These are phyloP conservation scores for Apiospora arundinis DNA, from an alignment of 2,329 filamentous ascomycete genomes.

Conservation along the genomic window DNA sequence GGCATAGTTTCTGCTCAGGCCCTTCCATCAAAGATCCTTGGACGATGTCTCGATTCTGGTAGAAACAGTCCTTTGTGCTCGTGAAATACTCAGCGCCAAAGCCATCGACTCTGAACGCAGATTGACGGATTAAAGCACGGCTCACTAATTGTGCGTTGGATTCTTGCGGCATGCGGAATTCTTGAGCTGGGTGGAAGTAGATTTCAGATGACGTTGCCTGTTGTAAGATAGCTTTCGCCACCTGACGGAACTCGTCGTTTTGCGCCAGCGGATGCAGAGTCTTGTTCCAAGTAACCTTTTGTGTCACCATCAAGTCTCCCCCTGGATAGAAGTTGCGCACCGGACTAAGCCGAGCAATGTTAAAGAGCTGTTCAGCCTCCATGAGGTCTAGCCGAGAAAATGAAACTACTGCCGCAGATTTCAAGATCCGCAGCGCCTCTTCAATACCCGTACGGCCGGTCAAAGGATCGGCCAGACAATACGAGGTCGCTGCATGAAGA, in stretches of 20 bases:
- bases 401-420: slow-evolving; percentile 55
- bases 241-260: slow-evolving; percentile 47
- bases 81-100: slow-evolving; percentile 48
- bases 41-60: slow-evolving; percentile 38
- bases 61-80: slow-evolving; percentile 36
- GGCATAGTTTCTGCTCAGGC: background rate
- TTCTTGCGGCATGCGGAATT: background rate
- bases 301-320: slow-evolving; percentile 48
- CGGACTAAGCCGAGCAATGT: slow-evolving; percentile 51
- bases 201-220: slow-evolving; percentile 36
- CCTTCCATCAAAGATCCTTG: background rate
- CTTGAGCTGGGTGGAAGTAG: slow-evolving; percentile 38
- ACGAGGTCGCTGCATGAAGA: slow-evolving; percentile 61
- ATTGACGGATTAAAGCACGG: slow-evolving; percentile 30
- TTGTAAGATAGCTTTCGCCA: slow-evolving; percentile 44
- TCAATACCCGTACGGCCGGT: slow-evolving; percentile 60
- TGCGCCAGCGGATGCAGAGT: slow-evolving; percentile 50
- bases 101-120: slow-evolving; percentile 28
- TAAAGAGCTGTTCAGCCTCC: slow-evolving; percentile 42
- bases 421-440: slow-evolving; percentile 54
- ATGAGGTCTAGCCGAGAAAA: slow-evolving; percentile 46
- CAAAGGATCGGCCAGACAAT: slow-evolving; percentile 56
- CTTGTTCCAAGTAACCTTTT: slow-evolving; percentile 50
- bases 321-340: slow-evolving; percentile 51
- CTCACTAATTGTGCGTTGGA: slow-evolving; percentile 21